These are phyloP conservation scores for Geotrichum ghanense DNA, from an alignment of 805 yeast genomes.

Conservation along the genomic window DNA sequence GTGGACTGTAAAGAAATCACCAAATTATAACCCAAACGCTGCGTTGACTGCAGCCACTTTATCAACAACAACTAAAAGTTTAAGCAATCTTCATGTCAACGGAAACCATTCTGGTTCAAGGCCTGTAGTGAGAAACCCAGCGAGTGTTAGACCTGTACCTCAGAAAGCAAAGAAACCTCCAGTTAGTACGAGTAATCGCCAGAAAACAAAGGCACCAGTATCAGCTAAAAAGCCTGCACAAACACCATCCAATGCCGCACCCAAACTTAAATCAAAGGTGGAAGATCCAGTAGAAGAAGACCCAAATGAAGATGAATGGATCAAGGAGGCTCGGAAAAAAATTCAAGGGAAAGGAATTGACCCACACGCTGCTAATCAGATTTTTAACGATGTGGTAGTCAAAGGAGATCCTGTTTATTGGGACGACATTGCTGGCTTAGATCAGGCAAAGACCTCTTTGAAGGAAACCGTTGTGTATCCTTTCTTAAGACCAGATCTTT, in stretches of 20 bases:
- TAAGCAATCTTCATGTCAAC: not conserved
- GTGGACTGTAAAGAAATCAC: not conserved
- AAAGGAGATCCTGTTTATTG: slow-evolving; percentile 86
- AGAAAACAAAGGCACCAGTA: not conserved
- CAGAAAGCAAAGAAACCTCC: not conserved
- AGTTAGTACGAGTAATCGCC: not conserved
- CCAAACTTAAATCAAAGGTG: too few relatives aligned
- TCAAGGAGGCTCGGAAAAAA: not conserved
- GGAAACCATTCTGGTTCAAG: not conserved
- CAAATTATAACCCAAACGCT: not conserved
- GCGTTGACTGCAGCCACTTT: not conserved
- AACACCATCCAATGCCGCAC: too few relatives aligned
- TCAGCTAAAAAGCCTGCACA: too few relatives aligned
- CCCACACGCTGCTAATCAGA: slow-evolving; percentile 65
- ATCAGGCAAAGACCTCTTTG: slow-evolving; percentile 73
- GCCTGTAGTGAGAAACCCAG: too few relatives aligned
- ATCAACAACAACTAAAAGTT: not conserved
- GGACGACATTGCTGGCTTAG: slow-evolving; percentile 93
- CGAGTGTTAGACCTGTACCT: too few relatives aligned
- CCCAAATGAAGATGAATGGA: not conserved
- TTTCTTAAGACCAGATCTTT: slow-evolving; percentile 84
- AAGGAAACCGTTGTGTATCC: slow-evolving; percentile 97
- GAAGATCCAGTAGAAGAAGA: not conserved
- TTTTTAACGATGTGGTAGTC: slow-evolving; percentile 76
- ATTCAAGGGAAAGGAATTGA: slow-evolving; percentile 52